phyloP scores from a whole-genome alignment of 768 basidiomycete genomes.

The Rhodosporidiobolus odoratus region DNA sequence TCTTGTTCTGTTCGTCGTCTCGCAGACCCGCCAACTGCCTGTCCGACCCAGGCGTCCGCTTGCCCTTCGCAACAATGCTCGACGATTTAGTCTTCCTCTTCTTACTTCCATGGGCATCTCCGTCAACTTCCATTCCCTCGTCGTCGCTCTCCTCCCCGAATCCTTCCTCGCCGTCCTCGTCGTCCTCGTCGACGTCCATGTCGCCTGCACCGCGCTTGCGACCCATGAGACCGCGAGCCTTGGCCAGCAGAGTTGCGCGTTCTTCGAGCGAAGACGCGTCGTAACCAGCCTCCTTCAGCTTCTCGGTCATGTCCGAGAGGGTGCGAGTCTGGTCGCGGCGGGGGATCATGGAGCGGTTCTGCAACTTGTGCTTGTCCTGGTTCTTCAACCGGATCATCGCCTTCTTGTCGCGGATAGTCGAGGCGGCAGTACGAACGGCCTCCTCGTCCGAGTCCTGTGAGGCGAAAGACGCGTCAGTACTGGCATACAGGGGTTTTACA shows the following conservation, averaged over 20 bases:
- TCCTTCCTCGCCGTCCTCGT: conserved; percentile 20
- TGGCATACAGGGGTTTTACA: too few relatives aligned
- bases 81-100: conserved; percentile 25
- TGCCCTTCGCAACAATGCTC: conserved; percentile 36
- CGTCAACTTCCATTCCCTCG: conserved; percentile 49
- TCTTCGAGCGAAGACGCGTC: conserved; percentile 83
- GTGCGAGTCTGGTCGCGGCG: conserved; percentile 61
- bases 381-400: conserved; percentile 45
- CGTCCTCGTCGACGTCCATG: conserved; percentile 44
- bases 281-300: conserved; percentile 78
- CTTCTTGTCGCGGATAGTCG: conserved; percentile 57
- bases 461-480: background rate
- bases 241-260: conserved; percentile 76
- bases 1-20: conserved; percentile 9
- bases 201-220: conserved; percentile 52
- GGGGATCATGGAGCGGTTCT: conserved; percentile 74
- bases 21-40: conserved; percentile 25
- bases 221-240: conserved; percentile 52
- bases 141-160: conserved; percentile 43
- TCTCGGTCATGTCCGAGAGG: conserved; percentile 67
- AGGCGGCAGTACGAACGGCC: conserved; percentile 59
- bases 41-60: conserved; percentile 37
- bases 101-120: conserved; percentile 36
- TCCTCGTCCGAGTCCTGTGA: conserved; percentile 61
- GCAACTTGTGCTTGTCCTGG: conserved; percentile 78